Conservation (phyloP, 106 monocot genomes). For the Acanthochlamys bracteata region DNA sequence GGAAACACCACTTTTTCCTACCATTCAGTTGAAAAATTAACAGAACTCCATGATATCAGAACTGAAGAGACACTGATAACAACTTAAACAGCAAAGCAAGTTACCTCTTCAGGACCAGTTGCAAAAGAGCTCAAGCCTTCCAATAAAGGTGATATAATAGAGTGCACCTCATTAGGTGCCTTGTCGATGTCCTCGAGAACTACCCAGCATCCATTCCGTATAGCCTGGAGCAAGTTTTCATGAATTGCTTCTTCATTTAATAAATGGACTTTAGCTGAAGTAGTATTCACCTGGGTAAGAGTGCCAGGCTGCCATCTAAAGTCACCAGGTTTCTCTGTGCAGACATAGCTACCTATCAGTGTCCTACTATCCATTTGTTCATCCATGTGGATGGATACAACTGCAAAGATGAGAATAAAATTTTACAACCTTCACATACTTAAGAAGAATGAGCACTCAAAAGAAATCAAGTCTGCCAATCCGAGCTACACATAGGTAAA, state of each 20-base stretch:
- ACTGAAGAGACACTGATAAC: no score
- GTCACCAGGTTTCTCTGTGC: slow-evolving; percentile 87
- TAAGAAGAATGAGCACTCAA: no score
- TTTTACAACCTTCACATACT: not conserved
- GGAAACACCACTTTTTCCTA: no score
- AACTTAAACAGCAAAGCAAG: no score
- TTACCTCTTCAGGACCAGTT: slow-evolving; percentile 78
- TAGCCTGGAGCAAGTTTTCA: slow-evolving; percentile 33
- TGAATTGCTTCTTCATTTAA: no score
- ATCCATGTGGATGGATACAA: slow-evolving; percentile 93
- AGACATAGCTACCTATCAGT: slow-evolving; percentile 78
- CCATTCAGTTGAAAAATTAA: no score
- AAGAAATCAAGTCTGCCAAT: no score
- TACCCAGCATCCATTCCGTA: slow-evolving; percentile 73
- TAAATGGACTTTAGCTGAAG: not conserved
- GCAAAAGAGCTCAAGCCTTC: slow-evolving; percentile 81
- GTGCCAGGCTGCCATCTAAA: slow-evolving; percentile 96
- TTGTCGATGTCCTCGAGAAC: slow-evolving; percentile 95
- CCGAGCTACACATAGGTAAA: no score
- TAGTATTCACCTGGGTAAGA: slow-evolving; percentile 69
- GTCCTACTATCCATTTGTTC: slow-evolving; percentile 94
- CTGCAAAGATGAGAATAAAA: slow-evolving; percentile 28
- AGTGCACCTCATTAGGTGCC: slow-evolving; percentile 87
- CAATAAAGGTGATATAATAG: slow-evolving; percentile 69
- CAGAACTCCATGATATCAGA: no score